phyloP scores from a whole-genome alignment of 768 basidiomycete genomes.

The Auricularia auricula-judae region DNA sequence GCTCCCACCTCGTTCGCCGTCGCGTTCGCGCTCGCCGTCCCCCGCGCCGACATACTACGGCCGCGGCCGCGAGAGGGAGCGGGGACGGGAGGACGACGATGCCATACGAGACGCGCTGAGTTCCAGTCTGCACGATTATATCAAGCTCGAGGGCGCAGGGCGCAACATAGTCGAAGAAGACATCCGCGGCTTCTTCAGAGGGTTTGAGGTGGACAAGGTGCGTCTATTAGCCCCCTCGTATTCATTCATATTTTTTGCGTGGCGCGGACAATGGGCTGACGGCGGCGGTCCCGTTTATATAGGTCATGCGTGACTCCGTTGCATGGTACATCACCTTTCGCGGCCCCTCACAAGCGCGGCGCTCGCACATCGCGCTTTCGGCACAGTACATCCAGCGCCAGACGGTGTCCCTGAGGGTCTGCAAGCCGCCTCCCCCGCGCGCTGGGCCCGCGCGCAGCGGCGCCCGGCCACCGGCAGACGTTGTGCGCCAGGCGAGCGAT shows the following conservation, averaged over 20 bases:
- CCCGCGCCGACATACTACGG: neutral
- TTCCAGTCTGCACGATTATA: slow-evolving; percentile 55
- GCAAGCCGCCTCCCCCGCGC: slow-evolving; percentile 28
- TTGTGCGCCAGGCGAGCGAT: slow-evolving; percentile 44
- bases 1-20: slow-evolving; percentile 33
- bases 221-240: slow-evolving; percentile 16
- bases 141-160: slow-evolving; percentile 42
- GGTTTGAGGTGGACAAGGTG: slow-evolving; percentile 66
- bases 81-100: slow-evolving; percentile 1
- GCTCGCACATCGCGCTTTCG: slow-evolving; percentile 56
- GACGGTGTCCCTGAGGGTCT: slow-evolving; percentile 46
- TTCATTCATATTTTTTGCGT: slow-evolving; percentile 1
- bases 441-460: neutral
- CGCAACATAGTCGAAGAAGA: slow-evolving; percentile 49
- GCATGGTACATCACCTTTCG: slow-evolving; percentile 80
- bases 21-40: slow-evolving; percentile 25
- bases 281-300: slow-evolving; percentile 1
- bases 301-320: slow-evolving; percentile 60
- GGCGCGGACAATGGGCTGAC: slow-evolving; percentile 6
- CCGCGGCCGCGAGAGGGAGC: neutral
- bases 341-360: slow-evolving; percentile 47
- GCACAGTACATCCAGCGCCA: slow-evolving; percentile 39
- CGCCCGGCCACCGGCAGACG: slow-evolving; percentile 19
- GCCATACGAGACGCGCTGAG: slow-evolving; percentile 40
- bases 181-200: slow-evolving; percentile 55